These are phyloP conservation scores for Casaregolazyma suthepensis DNA, from an alignment of 1,139 yeast species.

Conservation along the genomic window DNA sequence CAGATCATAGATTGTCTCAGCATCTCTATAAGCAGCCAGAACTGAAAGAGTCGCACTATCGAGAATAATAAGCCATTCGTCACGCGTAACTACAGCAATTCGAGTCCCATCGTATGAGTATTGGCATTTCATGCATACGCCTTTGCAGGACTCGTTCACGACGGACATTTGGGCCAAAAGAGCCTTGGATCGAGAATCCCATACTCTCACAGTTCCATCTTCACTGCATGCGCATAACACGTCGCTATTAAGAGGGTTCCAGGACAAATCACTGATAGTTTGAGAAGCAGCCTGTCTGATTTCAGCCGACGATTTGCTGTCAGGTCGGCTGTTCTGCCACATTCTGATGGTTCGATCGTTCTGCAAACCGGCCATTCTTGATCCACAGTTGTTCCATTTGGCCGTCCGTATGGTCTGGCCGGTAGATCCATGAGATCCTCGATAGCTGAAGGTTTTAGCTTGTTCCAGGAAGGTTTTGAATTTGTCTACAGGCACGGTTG, in stretches of 20 bases:
- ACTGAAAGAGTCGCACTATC: constrained; percentile 13
- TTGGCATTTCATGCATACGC: constrained; percentile 33
- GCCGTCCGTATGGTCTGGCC: constrained; percentile 13
- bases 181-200: constrained; percentile 42
- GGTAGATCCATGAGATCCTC: constrained; percentile 1
- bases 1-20: constrained; percentile 36
- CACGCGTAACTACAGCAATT: constrained; percentile 44
- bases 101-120: constrained; percentile 52
- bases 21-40: constrained; percentile 18
- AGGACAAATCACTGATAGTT: constrained; percentile 47
- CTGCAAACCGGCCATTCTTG: constrained; percentile 24
- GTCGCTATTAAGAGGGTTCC: constrained; percentile 54
- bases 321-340: constrained; percentile 26
- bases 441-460: constrained; percentile 2
- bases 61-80: constrained; percentile 20
- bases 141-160: constrained; percentile 14
- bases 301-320: constrained; percentile 20
- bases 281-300: constrained; percentile 34
- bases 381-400: constrained; percentile 27
- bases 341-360: constrained; percentile 24
- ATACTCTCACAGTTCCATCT: constrained; percentile 47
- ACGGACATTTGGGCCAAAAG: background rate
- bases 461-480: constrained; percentile 3
- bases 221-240: constrained; percentile 55
- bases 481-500: background rate